These are phyloP conservation scores for Pseudogymnoascus sp. DNA, from an alignment of 2,329 filamentous ascomycete species.

Conservation along the genomic window DNA sequence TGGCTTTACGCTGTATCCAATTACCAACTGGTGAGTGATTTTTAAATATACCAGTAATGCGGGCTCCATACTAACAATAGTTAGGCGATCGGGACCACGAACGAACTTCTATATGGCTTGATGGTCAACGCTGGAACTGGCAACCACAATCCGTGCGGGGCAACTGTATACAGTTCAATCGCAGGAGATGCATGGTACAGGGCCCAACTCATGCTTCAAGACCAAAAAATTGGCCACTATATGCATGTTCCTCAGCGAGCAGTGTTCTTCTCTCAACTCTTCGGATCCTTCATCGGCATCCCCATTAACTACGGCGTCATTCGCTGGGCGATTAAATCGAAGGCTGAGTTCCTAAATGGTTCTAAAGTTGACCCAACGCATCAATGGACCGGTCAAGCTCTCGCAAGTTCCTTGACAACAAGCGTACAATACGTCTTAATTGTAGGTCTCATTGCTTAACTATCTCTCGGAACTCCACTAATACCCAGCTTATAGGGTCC, in stretches of 20 bases:
- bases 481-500: conserved; percentile 32
- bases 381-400: conserved; percentile 53
- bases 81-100: conserved; percentile 49
- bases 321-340: conserved; percentile 51
- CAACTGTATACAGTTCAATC: conserved; percentile 50
- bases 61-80: conserved; percentile 14
- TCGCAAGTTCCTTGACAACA: conserved; percentile 45
- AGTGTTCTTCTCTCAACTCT: conserved; percentile 55
- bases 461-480: neutral
- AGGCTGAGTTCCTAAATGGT: conserved; percentile 48
- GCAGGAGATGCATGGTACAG: conserved; percentile 56
- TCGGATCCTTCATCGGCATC: conserved; percentile 51
- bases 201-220: conserved; percentile 51
- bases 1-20: conserved; percentile 56
- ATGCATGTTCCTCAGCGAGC: conserved; percentile 53
- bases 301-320: conserved; percentile 56
- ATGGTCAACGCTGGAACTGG: conserved; percentile 47
- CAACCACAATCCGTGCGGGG: conserved; percentile 51
- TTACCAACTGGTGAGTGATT: conserved; percentile 31
- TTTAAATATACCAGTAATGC: neutral
- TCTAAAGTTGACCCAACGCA: conserved; percentile 44
- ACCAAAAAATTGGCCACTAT: conserved; percentile 59
- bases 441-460: conserved; percentile 25
- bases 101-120: conserved; percentile 52
- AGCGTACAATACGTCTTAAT: conserved; percentile 55